phyloP scores from a whole-genome alignment of 352 stramenopile species.

The Globisporangium megalacanthum region DNA sequence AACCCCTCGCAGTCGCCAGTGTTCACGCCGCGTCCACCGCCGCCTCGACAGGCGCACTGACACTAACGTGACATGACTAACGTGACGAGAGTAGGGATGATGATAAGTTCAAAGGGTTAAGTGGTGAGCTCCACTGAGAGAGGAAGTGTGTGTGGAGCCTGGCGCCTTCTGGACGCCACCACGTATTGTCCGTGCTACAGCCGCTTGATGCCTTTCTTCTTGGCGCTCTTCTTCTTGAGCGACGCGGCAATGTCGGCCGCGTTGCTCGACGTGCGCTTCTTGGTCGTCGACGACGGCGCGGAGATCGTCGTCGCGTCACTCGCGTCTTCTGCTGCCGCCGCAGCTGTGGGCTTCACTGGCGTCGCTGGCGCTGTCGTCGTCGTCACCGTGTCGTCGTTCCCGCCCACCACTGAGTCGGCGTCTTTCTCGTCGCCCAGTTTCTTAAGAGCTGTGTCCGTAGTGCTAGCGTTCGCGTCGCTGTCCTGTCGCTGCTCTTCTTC shows the following conservation, averaged over 20 bases:
- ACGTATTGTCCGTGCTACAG: constrained; percentile 20
- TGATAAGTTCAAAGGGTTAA: too few species aligned
- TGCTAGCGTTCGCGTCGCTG: background rate
- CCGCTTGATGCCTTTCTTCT: constrained; percentile 73
- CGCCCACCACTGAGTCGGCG: background rate
- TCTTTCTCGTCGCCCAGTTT: background rate
- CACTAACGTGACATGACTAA: too few species aligned
- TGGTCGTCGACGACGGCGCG: constrained; percentile 17
- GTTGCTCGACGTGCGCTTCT: constrained; percentile 45
- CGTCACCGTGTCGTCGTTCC: background rate
- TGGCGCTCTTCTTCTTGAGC: constrained; percentile 62
- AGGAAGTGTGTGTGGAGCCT: background rate
- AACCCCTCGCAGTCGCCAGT: background rate
- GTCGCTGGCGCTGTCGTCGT: constrained; percentile 5
- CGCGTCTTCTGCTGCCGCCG: background rate
- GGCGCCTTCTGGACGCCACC: background rate
- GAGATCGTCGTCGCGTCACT: constrained; percentile 6
- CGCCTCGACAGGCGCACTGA: constrained; percentile 2
- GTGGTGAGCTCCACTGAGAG: too few species aligned
- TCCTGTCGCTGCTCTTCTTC: constrained; percentile 3
- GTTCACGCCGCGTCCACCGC: constrained; percentile 12
- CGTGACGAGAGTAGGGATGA: too few species aligned
- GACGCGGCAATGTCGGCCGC: constrained; percentile 11
- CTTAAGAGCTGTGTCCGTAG: background rate
- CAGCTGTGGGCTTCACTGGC: constrained; percentile 3